Conservation (phyloP, 768 basidiomycete species). For the Leccinum barrowsii region DNA sequence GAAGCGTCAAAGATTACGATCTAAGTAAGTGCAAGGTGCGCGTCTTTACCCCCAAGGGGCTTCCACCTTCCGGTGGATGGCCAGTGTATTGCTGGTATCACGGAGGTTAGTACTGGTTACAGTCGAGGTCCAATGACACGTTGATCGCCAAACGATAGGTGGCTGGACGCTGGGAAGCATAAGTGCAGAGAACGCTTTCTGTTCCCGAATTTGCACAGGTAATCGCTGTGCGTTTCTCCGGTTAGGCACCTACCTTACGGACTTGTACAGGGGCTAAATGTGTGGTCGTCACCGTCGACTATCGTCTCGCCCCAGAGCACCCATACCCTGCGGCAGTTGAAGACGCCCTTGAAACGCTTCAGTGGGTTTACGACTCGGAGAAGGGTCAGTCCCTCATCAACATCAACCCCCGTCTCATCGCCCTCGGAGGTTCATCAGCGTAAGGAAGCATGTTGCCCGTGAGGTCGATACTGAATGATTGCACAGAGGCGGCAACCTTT, state of each 20-base stretch:
- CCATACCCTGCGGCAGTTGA: slow-evolving; percentile 35
- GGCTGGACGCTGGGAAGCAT: slow-evolving; percentile 78
- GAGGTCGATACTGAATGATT: background rate
- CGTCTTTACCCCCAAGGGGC: slow-evolving; percentile 55
- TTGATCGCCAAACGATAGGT: slow-evolving; percentile 36
- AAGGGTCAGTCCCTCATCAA: slow-evolving; percentile 46
- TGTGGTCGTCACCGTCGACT: slow-evolving; percentile 32
- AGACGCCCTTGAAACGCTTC: slow-evolving; percentile 35
- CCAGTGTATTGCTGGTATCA: slow-evolving; percentile 73
- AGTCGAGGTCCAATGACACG: background rate
- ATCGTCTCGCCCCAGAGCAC: slow-evolving; percentile 33
- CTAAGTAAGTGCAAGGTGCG: slow-evolving; percentile 53
- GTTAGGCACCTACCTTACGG: background rate
- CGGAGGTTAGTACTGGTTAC: slow-evolving; percentile 45
- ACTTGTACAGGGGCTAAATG: slow-evolving; percentile 28
- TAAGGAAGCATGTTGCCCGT: slow-evolving; percentile 17
- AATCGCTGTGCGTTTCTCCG: background rate
- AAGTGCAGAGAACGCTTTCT: slow-evolving; percentile 55
- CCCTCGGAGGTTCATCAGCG: slow-evolving; percentile 76
- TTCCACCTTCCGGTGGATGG: slow-evolving; percentile 57
- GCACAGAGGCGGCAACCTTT: slow-evolving; percentile 69
- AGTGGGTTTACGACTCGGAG: slow-evolving; percentile 22
- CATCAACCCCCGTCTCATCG: slow-evolving; percentile 49
- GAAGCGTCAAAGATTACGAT: slow-evolving; percentile 48
- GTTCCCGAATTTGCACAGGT: slow-evolving; percentile 32